Percentiles rank a stretch among this genome's conserved stretches.
These are phyloP conservation scores for Talaromyces trachyspermus DNA, from an alignment of 495 filamentous ascomycete genomes.

Conservation along the genomic window DNA sequence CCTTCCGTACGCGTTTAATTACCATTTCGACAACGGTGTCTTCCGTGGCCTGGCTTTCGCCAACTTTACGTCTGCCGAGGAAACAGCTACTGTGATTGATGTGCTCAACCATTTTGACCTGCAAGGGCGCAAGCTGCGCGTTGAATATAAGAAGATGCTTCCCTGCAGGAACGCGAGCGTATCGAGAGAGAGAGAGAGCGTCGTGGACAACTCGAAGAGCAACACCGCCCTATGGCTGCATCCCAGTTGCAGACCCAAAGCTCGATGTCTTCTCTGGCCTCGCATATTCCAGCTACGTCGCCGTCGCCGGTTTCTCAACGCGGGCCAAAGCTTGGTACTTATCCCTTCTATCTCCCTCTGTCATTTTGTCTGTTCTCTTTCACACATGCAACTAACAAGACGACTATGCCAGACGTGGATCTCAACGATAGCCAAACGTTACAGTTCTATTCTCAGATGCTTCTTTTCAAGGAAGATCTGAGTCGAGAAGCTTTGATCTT, in stretches of 20 bases:
- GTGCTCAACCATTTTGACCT: slow-evolving; percentile 91
- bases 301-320: slow-evolving; percentile 63
- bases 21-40: slow-evolving; percentile 97
- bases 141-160: slow-evolving; percentile 99
- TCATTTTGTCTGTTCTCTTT: background rate
- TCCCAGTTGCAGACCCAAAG: slow-evolving; percentile 69
- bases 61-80: slow-evolving; percentile 93
- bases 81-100: slow-evolving; percentile 86
- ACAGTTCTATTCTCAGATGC: slow-evolving; percentile 78
- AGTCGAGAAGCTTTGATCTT: slow-evolving; percentile 75
- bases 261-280: slow-evolving; percentile 76
- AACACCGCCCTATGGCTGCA: slow-evolving; percentile 67
- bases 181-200: slow-evolving; percentile 97
- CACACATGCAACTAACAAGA: slow-evolving; percentile 18
- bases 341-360: slow-evolving; percentile 3
- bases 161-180: slow-evolving; percentile 88
- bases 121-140: slow-evolving; percentile 85
- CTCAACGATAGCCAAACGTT: slow-evolving; percentile 87
- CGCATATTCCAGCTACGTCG: slow-evolving; percentile 60
- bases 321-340: slow-evolving; percentile 56
- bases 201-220: slow-evolving; percentile 91
- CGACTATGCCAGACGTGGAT: slow-evolving; percentile 55
- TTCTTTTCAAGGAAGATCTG: slow-evolving; percentile 77
- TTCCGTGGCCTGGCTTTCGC: slow-evolving; percentile 95
- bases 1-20: slow-evolving; percentile 97